These are phyloP conservation scores for Coleophoma crateriformis DNA, from an alignment of 2,329 filamentous ascomycete genomes.

Conservation along the genomic window DNA sequence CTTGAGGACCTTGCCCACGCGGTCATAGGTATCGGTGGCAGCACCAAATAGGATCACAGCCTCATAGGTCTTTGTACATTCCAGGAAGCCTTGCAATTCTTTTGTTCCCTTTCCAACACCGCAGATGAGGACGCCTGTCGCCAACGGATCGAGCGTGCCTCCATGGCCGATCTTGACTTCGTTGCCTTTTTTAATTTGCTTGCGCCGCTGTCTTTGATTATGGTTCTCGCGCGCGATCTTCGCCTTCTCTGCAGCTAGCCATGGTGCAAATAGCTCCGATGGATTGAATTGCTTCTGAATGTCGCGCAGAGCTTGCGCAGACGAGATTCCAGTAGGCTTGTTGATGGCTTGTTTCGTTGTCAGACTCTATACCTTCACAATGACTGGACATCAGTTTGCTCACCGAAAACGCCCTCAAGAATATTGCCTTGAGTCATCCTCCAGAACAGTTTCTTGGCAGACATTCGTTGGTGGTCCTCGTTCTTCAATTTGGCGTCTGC, in stretches of 20 bases:
- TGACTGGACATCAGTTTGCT: constrained; percentile 16
- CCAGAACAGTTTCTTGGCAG: constrained; percentile 11
- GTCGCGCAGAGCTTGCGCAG: constrained; percentile 84
- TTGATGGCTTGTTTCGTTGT: constrained; percentile 64
- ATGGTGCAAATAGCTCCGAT: constrained; percentile 73
- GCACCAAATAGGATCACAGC: constrained; percentile 84
- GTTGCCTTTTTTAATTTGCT: constrained; percentile 49
- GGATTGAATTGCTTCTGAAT: constrained; percentile 80
- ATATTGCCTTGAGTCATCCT: constrained; percentile 35
- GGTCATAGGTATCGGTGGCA: constrained; percentile 89
- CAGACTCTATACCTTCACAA: too few relatives aligned
- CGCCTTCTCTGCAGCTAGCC: constrained; percentile 59
- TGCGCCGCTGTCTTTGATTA: constrained; percentile 54
- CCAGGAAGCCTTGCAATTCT: constrained; percentile 68
- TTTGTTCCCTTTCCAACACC: constrained; percentile 89
- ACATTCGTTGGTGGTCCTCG: constrained; percentile 15
- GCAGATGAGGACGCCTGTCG: constrained; percentile 86
- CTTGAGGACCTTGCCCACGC: constrained; percentile 75
- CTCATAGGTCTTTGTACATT: constrained; percentile 92
- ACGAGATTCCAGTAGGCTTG: constrained; percentile 83
- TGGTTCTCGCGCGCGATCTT: constrained; percentile 51
- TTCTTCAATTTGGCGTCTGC: neutral
- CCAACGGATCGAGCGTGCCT: constrained; percentile 89
- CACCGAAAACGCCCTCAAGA: constrained; percentile 60
- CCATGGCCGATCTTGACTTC: constrained; percentile 95